Evolutionary conservation across 805 yeast species (phyloP), one percentile per base, ranked within the genome.

Genomic region (Candida andamanensis): DNA sequence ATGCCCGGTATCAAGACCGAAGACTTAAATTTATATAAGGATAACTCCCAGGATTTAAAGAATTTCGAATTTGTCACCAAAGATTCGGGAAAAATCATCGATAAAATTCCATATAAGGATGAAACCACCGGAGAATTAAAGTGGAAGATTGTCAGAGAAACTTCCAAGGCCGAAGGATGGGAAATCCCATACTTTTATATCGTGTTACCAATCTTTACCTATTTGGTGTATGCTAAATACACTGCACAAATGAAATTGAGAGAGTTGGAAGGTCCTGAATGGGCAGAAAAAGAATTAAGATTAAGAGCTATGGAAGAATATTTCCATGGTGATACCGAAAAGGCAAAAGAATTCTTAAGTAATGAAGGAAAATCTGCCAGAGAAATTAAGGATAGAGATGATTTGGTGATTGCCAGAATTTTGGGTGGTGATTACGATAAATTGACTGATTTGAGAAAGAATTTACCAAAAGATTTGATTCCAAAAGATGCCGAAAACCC

Each of bases 261-360:
- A 46, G 66, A 56, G 29, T 39, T 43, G 23, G 68, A 63, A 18
- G 72, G 72, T 47, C 69, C 70, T 38, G 84, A 78, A 47, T 85
- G 95, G 95, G 95, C 95, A 24, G 74, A 76, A 54, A 76, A 82
- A 54, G 95, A 85, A 63, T 73, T 85, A 57, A 68, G 84, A 49
- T 70, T 80, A 55, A 80, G 94, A 68, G 72, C 71, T 32, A 76
- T 76, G 66, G 85, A 81, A 54, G 74, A 75, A 45, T 73, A 71
- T 42, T 70, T 68, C 60, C 72, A 69, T 40, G 76, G 74, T 32
- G 72, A 65, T 48, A 57, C 68, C 25, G 67, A 54, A 27, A 67
- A 67, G 49, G 80, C 78, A 33, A 59, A 60, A 41, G 76, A 67
- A 37, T 79, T 76, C 46, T 57, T 74, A 51, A 66, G 76, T 31